Evolutionary conservation across 148 eudicot genomes (phyloP), one percentile per base, ranked within the genome.

Genomic region (Chenopodium suecicum): DNA sequence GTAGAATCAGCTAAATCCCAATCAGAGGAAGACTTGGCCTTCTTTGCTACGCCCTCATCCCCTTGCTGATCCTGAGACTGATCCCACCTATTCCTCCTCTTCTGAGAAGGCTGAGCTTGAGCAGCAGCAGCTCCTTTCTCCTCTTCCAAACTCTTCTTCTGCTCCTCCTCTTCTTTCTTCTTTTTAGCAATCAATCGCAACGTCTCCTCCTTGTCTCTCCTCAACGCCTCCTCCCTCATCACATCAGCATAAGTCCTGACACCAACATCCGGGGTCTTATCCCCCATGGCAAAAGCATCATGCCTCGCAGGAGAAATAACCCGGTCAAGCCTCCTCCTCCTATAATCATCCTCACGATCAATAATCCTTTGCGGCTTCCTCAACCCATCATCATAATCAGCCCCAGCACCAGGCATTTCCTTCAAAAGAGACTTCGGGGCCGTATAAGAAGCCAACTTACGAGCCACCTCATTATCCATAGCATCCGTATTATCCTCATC

Each of bases 1-100:
- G 97, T 93, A 2, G 98, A 95, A 86, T 95, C 97, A 0, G 98
- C 98, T 88, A 90, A 52, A 82, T 95, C 99, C 99, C 99, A 95
- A 83, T 93, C 99, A 0, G 99, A 95, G 0, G 89, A 87, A 13
- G 91, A 72, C 52, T 95, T 93, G 0, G 96, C 86, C 85, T 95
- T 95, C 89, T 95, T 95, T 0, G 78, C 83, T 2, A 58, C 90
- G 13, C 79, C 86, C 25, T 68, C 79, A 1, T 92, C 86, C 11
- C 25, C 90, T 67, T 86, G 86, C 81, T 88, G 77, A 75, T 92
- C 99, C 85, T 95, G 87, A 0, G 96, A 91, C 78, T 92, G 91
- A 58, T 94, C 99, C 98, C 98, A 95, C 88, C 98, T 87, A 79
- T 95, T 95, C 91, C 98, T 91, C 89, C 94, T 92, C 87, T 93